Evolutionary conservation across 208 protist species (phyloP).

Genomic region (Lotmaria passim): DNA sequence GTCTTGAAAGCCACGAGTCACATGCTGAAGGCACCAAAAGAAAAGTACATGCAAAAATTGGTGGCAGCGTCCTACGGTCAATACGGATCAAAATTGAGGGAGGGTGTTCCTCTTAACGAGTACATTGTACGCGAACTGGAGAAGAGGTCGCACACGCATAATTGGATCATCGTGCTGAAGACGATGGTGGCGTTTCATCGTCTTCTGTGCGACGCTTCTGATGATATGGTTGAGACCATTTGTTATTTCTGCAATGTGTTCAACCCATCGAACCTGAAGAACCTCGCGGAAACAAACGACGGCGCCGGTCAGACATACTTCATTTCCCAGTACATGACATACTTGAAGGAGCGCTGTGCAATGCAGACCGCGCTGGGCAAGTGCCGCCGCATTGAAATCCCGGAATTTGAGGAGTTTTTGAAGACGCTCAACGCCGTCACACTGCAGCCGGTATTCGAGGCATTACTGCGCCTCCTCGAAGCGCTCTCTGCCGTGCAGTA

Average conservation of each 20-base stretch:
- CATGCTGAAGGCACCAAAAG: constrained; percentile 84
- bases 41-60: constrained; percentile 84
- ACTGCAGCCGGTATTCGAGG: constrained; percentile 45
- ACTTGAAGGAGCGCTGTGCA: constrained; percentile 56
- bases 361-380: constrained; percentile 44
- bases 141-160: constrained; percentile 78
- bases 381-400: constrained; percentile 50
- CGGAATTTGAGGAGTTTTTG: constrained; percentile 55
- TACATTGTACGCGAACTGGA: constrained; percentile 82
- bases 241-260: constrained; percentile 62
- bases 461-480: constrained; percentile 45
- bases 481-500: constrained; percentile 46
- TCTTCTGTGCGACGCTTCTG: constrained; percentile 67
- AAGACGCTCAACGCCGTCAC: constrained; percentile 46
- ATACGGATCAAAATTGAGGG: constrained; percentile 31
- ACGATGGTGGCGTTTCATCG: constrained; percentile 78
- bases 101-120: constrained; percentile 37
- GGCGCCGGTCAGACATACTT: constrained; percentile 57
- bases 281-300: constrained; percentile 50
- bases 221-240: constrained; percentile 60
- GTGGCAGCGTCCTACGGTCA: constrained; percentile 72
- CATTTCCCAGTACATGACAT: constrained; percentile 69
- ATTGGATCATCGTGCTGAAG: constrained; percentile 88
- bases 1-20: constrained; percentile 88
- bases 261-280: constrained; percentile 49